These are phyloP conservation scores for Leccinum rimulosum DNA, from an alignment of 768 basidiomycete genomes.

Conservation along the genomic window DNA sequence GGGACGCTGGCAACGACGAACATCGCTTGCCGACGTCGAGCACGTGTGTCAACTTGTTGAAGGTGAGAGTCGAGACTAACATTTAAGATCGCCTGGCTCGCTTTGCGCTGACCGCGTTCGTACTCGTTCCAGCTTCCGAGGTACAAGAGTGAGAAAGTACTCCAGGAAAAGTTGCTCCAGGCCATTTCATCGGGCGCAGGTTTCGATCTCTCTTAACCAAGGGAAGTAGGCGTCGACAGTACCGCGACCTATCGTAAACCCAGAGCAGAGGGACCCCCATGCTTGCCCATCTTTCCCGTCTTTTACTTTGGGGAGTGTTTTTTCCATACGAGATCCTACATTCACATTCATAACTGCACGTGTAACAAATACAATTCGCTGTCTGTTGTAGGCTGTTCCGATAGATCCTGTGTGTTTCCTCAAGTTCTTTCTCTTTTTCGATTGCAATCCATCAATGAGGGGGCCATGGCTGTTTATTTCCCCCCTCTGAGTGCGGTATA, in stretches of 20 bases:
- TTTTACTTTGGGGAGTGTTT: background rate
- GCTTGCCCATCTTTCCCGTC: too few relatives aligned
- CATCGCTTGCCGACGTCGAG: slow-evolving; percentile 71
- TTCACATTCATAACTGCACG: background rate
- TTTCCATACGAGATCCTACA: background rate
- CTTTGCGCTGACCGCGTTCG: background rate
- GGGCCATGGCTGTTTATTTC: slow-evolving; percentile 3
- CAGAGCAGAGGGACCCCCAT: too few relatives aligned
- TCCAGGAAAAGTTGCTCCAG: slow-evolving; percentile 77
- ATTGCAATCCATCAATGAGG: background rate
- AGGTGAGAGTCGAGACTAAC: background rate
- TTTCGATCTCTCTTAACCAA: slow-evolving; percentile 81
- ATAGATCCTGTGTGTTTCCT: slow-evolving; percentile 5
- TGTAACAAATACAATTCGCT: slow-evolving; percentile 5
- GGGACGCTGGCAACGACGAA: slow-evolving; percentile 74
- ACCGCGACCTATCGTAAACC: too few relatives aligned
- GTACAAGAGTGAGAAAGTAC: slow-evolving; percentile 58
- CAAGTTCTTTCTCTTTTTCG: background rate
- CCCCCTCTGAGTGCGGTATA: slow-evolving; percentile 32
- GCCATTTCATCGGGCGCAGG: slow-evolving; percentile 88
- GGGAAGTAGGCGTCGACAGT: background rate
- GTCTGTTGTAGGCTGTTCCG: slow-evolving; percentile 12
- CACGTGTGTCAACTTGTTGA: slow-evolving; percentile 73
- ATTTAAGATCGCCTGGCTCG: background rate
- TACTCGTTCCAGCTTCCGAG: slow-evolving; percentile 55